Evolutionary conservation across 2,329 filamentous ascomycete genomes (phyloP), one percentile per base, ranked within the genome.

Genomic region (Hypoxylon sp.): DNA sequence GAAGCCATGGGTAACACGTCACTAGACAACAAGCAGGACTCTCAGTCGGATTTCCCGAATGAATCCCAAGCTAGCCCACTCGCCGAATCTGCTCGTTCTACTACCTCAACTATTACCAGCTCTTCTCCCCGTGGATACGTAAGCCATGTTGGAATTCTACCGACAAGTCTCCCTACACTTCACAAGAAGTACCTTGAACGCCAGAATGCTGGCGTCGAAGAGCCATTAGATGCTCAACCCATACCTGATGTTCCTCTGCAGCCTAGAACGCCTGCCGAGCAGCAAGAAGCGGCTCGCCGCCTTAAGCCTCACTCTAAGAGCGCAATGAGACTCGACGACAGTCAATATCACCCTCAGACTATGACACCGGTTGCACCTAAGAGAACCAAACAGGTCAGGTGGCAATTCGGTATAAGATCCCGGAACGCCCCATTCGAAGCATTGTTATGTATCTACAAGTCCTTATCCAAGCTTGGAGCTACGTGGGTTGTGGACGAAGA

Each of bases 361-460:
- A 85, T 91, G 82, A 91, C 89, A 2, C 89, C 88, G 0, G 86
- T 90, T 53, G 88, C 90, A 2, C 79, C 84, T 2, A 94, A 92
- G 83, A 94, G 93, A 79, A 82, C 86, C 4, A 94, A 93, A 77
- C 92, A 92, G 0, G 93, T 95, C 14, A 93, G 95, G 72, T 99
- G 96, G 96, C 96, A 99, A 79, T 99, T 99, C 78, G 96, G 96
- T 63, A 99, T 99, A 69, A 89, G 96, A 40, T 97, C 94, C 50
- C 90, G 96, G 54, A 99, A 98, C 77, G 92, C 94, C 62, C 96
- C 96, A 0, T 94, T 95, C 75, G 96, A 99, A 79, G 96, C 96
- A 0, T 92, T 99, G 80, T 84, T 97, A 27, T 98, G 95, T 76
- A 96, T 99, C 62, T 98, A 98, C 85, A 94, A 95, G 79, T 95